Evolutionary conservation across 2,329 filamentous ascomycete genomes (phyloP), one percentile per base, ranked within the genome.

Genomic region (Cadophora malorum): DNA sequence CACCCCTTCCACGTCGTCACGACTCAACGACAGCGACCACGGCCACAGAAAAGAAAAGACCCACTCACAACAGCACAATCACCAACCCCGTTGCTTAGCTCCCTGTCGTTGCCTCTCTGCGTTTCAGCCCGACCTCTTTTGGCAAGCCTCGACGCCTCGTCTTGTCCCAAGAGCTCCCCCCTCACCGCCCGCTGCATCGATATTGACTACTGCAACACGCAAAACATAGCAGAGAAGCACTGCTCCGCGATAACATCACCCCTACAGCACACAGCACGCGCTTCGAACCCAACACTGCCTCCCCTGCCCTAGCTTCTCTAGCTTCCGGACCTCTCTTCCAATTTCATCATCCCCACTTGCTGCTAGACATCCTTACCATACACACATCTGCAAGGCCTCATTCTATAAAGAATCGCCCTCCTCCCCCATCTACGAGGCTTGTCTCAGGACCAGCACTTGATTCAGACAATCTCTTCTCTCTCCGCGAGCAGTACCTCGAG

Each of bases 381-480:
- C 64, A n/a, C 21, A n/a, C 31, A 61, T 41, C 60, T 50, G 21
- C 56, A 52, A 25, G 59, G 35, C 53, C 64, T 67, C 67, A 65
- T 62, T 67, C 64, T 74, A 74, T 74, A 73, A 74, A 71, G 68
- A 67, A 59, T 63, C 64, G 52, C 59, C 55, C 53, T 64, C 19
- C 47, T 71, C 72, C 69, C 67, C 60, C 64, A 53, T 67, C 58
- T 53, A 14, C 53, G 38, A 65, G 45, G 19, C 52, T 67, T 65
- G 65, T 67, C 69, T 65, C 41, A 70, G 60, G 66, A 68, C 53
- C 63, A 67, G 61, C 64, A 23, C 49, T 52, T 28, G 25, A 62
- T 63, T 49, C 64, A 35, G 21, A 58, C 33, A 67, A 55, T 41
- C 28, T 50, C 49, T 31, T 59, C 50, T 28, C 65, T 63, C 61